phyloP scores from a whole-genome alignment of 202 grass and related monocot species.

The Panicum virgatum region DNA sequence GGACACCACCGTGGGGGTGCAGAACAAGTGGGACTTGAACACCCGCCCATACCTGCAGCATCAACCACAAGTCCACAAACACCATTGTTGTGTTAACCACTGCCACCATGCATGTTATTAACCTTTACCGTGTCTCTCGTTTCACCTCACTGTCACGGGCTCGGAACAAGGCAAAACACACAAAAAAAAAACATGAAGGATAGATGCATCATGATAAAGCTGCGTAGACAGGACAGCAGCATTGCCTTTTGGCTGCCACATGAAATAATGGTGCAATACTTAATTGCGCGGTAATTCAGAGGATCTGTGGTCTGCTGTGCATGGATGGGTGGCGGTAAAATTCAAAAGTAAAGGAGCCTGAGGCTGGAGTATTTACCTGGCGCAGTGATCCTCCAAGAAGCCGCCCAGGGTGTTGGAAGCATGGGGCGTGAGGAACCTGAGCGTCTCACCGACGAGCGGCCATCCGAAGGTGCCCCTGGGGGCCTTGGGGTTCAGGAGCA shows the following conservation, averaged over 20 bases:
- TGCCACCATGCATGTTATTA: background rate
- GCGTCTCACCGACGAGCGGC: conserved; percentile 85
- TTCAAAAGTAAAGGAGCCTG: background rate
- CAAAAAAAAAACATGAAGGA: background rate
- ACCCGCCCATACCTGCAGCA: conserved; percentile 77
- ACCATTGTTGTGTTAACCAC: background rate
- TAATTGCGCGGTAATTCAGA: conserved; percentile 20
- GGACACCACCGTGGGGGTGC: conserved; percentile 72
- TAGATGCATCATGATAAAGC: conserved; percentile 11
- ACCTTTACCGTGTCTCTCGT: background rate
- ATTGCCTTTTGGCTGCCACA: conserved; percentile 47
- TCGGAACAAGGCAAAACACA: background rate
- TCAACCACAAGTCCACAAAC: background rate
- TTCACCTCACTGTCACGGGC: background rate
- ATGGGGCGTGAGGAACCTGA: conserved; percentile 71
- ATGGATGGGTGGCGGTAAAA: background rate
- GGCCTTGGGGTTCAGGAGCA: conserved; percentile 56
- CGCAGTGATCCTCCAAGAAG: conserved; percentile 78
- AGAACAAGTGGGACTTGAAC: conserved; percentile 92
- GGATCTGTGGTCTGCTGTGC: background rate
- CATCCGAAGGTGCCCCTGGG: conserved; percentile 85
- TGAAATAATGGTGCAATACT: conserved; percentile 55
- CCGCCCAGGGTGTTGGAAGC: conserved; percentile 68
- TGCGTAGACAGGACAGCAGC: conserved; percentile 43
- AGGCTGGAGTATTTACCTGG: conserved; percentile 44